A percentile compares a stretch with the other conserved stretches of the same genome.
phyloP scores from a whole-genome alignment of 208 protist species.

The Phytomonas sp. region DNA sequence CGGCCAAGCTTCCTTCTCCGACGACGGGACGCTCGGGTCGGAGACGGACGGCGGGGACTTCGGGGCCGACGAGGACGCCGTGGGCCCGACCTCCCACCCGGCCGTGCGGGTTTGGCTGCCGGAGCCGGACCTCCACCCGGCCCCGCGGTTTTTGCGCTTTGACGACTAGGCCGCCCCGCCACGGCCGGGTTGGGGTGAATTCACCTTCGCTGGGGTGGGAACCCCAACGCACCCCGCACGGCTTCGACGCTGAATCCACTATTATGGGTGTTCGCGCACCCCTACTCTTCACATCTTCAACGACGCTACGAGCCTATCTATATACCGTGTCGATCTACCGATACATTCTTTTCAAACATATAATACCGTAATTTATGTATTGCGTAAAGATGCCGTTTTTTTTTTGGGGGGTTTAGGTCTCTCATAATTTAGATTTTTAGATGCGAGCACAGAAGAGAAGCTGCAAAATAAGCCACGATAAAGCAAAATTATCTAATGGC shows the following conservation, averaged over 20 bases:
- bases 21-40: neutral
- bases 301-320: neutral
- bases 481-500: neutral
- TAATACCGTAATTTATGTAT: too few species aligned
- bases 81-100: neutral
- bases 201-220: too few species aligned
- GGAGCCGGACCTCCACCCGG: neutral
- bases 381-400: too few species aligned
- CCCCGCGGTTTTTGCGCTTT: neutral
- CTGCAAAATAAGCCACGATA: neutral
- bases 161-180: neutral
- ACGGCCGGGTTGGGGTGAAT: neutral
- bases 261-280: neutral
- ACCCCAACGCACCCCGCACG: too few species aligned
- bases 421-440: slow-evolving; percentile 3
- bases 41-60: neutral
- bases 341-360: neutral
- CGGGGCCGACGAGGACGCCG: neutral
- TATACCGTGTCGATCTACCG: neutral
- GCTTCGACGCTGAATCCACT: neutral
- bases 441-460: neutral
- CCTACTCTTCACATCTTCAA: neutral
- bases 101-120: neutral
- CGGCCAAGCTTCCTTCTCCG: neutral
- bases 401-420: neutral